phyloP scores from a whole-genome alignment of 2,329 filamentous ascomycete species.

The Clarireedia paspali region DNA sequence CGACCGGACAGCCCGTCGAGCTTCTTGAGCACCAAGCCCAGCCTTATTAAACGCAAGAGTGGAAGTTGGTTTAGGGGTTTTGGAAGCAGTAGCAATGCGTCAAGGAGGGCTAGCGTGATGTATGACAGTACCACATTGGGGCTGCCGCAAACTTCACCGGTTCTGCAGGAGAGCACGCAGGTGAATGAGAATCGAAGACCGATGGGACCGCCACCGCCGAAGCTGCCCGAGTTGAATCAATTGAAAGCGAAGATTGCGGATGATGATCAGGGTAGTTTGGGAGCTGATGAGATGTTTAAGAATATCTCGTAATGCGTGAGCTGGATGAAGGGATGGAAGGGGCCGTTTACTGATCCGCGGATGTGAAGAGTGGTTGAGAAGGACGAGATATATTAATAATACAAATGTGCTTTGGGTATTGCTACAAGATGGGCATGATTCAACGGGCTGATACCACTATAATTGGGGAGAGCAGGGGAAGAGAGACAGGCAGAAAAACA shows the following conservation, averaged over 20 bases:
- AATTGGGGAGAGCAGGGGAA: conserved; percentile 1
- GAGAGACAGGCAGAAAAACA: not conserved
- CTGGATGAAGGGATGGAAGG: conserved; percentile 20
- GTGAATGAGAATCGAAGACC: conserved; percentile 14
- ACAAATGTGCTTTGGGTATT: not conserved
- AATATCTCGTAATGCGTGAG: conserved; percentile 27
- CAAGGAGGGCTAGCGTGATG: conserved; percentile 20
- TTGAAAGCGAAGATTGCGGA: conserved; percentile 26
- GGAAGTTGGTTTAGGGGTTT: conserved; percentile 28
- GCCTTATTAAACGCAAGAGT: conserved; percentile 22
- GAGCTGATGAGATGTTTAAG: conserved; percentile 30
- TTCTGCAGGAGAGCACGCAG: conserved; percentile 13
- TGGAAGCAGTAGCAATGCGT: conserved; percentile 14
- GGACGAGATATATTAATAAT: conserved; percentile 13
- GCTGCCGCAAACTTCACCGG: not conserved
- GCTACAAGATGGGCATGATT: conserved; percentile 8
- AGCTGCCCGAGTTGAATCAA: conserved; percentile 28
- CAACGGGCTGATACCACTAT: not conserved
- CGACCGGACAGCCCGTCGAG: conserved; percentile 26
- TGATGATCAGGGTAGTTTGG: conserved; percentile 26
- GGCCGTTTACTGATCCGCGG: conserved; percentile 15
- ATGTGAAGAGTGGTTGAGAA: conserved; percentile 18
- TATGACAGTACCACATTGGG: conserved; percentile 1
- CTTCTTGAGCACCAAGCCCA: conserved; percentile 17
- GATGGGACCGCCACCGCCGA: conserved; percentile 27